phyloP scores from a whole-genome alignment of 495 filamentous ascomycete genomes.

The Copromyces sp. region DNA sequence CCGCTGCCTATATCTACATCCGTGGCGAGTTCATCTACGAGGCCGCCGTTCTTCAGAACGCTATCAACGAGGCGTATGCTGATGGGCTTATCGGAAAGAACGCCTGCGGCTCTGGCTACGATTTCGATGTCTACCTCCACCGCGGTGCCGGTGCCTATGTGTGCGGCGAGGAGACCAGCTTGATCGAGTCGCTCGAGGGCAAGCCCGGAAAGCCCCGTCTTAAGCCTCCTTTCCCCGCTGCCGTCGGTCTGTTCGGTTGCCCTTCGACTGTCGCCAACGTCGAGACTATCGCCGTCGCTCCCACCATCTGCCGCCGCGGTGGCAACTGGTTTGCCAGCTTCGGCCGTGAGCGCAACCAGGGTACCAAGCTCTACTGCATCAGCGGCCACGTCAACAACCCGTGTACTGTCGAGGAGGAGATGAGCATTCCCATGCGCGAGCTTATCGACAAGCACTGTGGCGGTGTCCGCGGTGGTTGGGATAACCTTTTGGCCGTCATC shows the following conservation, averaged over 20 bases:
- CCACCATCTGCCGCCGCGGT: slow-evolving; percentile 90
- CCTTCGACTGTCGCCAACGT: slow-evolving; percentile 97
- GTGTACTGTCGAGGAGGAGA: slow-evolving; percentile 95
- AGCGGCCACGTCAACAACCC: slow-evolving; percentile 99
- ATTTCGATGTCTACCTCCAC: slow-evolving; percentile 95
- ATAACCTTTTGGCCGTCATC: slow-evolving; percentile 91
- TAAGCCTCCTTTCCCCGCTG: slow-evolving; percentile 96
- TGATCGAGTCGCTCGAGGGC: slow-evolving; percentile 96
- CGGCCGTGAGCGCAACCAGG: slow-evolving; percentile 87
- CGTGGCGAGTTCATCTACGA: slow-evolving; percentile 98
- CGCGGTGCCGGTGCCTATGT: slow-evolving; percentile 96
- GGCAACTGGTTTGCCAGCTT: slow-evolving; percentile 86
- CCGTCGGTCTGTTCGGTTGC: slow-evolving; percentile 95
- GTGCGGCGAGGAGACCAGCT: slow-evolving; percentile 93
- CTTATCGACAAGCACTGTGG: slow-evolving; percentile 97
- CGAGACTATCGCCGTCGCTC: slow-evolving; percentile 90
- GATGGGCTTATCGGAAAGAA: slow-evolving; percentile 95
- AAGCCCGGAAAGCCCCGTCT: slow-evolving; percentile 97
- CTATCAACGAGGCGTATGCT: slow-evolving; percentile 94
- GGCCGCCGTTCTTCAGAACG: slow-evolving; percentile 83
- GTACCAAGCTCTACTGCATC: slow-evolving; percentile 98
- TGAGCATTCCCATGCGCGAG: slow-evolving; percentile 89
- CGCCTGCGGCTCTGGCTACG: slow-evolving; percentile 90
- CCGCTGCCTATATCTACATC: slow-evolving; percentile 98
- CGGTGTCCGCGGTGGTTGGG: slow-evolving; percentile 93